Evolutionary conservation across 169 alveolate species (phyloP), one percentile per base, ranked within the genome.

Genomic region (Cryptosporidium xiaoi): DNA sequence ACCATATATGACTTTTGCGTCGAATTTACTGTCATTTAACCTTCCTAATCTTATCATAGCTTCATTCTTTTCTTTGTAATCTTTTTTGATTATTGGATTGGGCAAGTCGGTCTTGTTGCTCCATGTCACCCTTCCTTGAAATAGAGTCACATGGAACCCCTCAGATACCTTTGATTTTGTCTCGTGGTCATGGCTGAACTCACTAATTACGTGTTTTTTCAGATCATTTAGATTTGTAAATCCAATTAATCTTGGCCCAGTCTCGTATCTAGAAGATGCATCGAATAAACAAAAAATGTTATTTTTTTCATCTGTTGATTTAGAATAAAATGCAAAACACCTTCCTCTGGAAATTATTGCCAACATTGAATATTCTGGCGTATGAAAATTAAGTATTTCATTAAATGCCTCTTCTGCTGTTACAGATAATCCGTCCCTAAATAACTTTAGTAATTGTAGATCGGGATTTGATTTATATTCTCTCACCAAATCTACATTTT

Each of bases 51-150:
- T 56, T 2, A 77, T 77, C 71, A 77, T 77, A 29, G 71, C 71
- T 48, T 77, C 87, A 40, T 77, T 77, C 29, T 77, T 62, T 44
- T 77, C 87, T 46, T 77, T 56, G 20, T 18, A 60, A 20, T 77
- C 71, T 15, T 77, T 77, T 48, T 77, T 77, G 12, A 77, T 18
- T n/a, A 62, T 77, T 13, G 69, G 34, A 50, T 56, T 77, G 3
- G 87, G 87, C 50, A 77, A n/a, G 50, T 56, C 71, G 27, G 33
- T 20, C 16, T 24, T 46, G 0, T 53, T 44, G 29, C 58, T 36
- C 87, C 87, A 77, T 64, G 46, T 56, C 3, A 77, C 87, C 46
- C 87, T 56, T 40, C 87, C 71, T 50, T 77, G 87, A 34, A 77
- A 77, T n/a, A 62, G 77, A 13, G 71, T 60, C 12, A 77, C 69